Evolutionary conservation across 768 basidiomycete species (phyloP), one percentile per base, ranked within the genome.

Genomic region (Tremella yokohamensis): DNA sequence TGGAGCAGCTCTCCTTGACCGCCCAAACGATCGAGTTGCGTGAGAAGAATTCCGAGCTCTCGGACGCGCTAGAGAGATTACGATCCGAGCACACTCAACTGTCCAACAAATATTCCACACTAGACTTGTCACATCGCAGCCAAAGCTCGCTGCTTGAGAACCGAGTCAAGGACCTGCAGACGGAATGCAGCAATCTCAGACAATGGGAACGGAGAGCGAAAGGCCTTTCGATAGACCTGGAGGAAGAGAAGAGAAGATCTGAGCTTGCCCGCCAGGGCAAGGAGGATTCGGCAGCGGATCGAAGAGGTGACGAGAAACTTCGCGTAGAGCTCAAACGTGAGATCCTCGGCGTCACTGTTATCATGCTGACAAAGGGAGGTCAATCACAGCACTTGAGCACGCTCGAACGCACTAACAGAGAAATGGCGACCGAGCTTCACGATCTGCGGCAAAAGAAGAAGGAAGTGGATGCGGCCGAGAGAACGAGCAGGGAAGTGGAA

Each of bases 361-460:
- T 24, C 25, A 34, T 42, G 29, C 1, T 49, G 4, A 25, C 22
- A 24, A 13, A 38, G 37, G 34, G 19, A 63, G 65, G 69, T 13
- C 74, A 76, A 64, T 61, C 70, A 3, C 49, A 55, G 12, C 62
- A 63, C 25, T 58, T 72, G 6, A 40, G 57, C 2, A 60, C 62
- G 22, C 58, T 74, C 13, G 62, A 63, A 25, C 59, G 60, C 20
- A 67, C 60, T 24, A 63, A 65, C 52, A 60, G 49, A 34, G 38
- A 49, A 3, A 61, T 74, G 6, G 56, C 68, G 40, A 42, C 61
- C 2, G 74, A 76, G 40, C 56, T 65, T 11, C n/a, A 40, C 15
- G 71, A 76, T n/a, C 44, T 74, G n/a, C 58, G 73, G 38, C 54
- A 67, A 37, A 67, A 68, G 49, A 63, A 53, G 51, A 72, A 73